phyloP scores from a whole-genome alignment of 805 yeast species.

The Saturnispora galanensis region DNA sequence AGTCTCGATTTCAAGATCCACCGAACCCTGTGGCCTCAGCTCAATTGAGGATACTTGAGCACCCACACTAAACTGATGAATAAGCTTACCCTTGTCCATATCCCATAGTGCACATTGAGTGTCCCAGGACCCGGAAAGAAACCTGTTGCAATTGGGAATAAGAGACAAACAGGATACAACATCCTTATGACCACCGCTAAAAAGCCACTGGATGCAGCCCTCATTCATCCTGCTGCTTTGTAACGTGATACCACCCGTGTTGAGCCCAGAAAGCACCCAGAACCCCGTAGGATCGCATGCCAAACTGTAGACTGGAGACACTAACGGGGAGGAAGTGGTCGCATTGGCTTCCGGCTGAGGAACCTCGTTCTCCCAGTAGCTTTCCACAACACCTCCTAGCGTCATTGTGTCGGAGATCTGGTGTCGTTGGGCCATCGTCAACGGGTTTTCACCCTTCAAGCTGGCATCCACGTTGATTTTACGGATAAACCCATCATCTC shows the following conservation, averaged over 20 bases:
- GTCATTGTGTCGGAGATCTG: constrained; percentile 77
- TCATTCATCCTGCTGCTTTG: constrained; percentile 78
- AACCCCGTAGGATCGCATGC: constrained; percentile 75
- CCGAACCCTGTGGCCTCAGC: constrained; percentile 48
- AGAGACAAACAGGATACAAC: constrained; percentile 67
- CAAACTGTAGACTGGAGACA: constrained; percentile 81
- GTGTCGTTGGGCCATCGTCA: constrained; percentile 88
- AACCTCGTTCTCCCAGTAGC: constrained; percentile 96
- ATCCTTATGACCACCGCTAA: constrained; percentile 47
- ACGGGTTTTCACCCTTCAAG: constrained; percentile 74
- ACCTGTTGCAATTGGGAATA: constrained; percentile 48
- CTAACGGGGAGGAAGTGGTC: constrained; percentile 30
- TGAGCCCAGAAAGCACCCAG: constrained; percentile 78
- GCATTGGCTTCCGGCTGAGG: constrained; percentile 31
- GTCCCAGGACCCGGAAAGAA: constrained; percentile 90
- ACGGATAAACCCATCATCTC: constrained; percentile 89
- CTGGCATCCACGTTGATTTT: constrained; percentile 82
- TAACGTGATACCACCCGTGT: constrained; percentile 76
- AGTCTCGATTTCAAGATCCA: constrained; percentile 11
- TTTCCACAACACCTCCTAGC: constrained; percentile 70
- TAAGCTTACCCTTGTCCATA: constrained; percentile 54
- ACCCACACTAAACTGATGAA: constrained; percentile 42
- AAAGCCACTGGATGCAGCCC: constrained; percentile 71
- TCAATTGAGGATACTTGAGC: constrained; percentile 77
- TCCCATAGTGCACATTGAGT: constrained; percentile 76